Evolutionary conservation across 176 grass and related monocot species (phyloP), one percentile per base, ranked within the genome.

Genomic region (Bonia amplexicaulis): DNA sequence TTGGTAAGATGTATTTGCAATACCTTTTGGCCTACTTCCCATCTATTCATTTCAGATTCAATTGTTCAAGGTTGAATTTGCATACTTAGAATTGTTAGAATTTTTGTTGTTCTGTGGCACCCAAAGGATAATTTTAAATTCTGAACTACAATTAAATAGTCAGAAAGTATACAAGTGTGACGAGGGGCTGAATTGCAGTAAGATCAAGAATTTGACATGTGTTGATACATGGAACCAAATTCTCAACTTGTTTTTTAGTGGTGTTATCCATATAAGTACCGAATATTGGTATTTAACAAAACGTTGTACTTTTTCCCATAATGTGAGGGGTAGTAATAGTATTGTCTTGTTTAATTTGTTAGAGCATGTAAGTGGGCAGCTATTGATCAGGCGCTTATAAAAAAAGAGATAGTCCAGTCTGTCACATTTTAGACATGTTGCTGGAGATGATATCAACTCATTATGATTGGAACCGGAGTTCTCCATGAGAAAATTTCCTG

Each of bases 1-100:
- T 53, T 95, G 93, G 93, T 95, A 82, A 85, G 78, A 40, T 22
- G 6, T 54, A 63, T 59, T 47, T 73, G 15, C 39, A 52, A 71
- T 78, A 62, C 61, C 72, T 79, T 82, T 17, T 64, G 5, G 4
- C 9, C 22, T 52, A 4, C 16, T 80, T 20, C 46, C 12, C 47
- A 41, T 67, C 42, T 78, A 52, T 75, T 88, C 6, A 64, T 54
- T 69, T 58, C 45, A 47, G 57, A 69, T 87, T 46, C n/a, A 70
- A 26, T 44, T 82, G 31, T 66, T 85, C n/a, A 72, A 77, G 1
- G 10, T 44, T 12, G 37, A 86, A 25, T 90, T 82, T 66, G 59
- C 73, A 73, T 47, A 20, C 13, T 26, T 82, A 19, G 14, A 39
- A 48, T 37, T 86, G 16, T 85, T 70, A 69, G 9, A 22, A 47